Base-by-base conservation (phyloP, 2,329 filamentous ascomycete species). In the Lomentospora prolificans region DNA sequence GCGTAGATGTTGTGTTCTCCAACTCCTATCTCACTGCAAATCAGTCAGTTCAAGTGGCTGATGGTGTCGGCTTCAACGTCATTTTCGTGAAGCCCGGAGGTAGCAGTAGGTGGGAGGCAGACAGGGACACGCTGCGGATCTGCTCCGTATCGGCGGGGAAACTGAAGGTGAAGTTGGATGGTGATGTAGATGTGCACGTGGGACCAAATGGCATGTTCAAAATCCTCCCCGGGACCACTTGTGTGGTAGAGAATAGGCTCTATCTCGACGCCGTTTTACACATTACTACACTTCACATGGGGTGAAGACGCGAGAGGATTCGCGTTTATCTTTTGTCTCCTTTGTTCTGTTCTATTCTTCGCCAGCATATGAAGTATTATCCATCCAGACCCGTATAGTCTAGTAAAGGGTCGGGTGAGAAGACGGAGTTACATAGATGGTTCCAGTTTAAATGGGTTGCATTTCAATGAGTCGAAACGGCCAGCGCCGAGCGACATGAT, bases 221-320 rank as follows among this genome's bases (percentile, higher is more conserved):
- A 51, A 65, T 79, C 36, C 65, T 63, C 22, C 68, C 73, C 0
- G 71, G 72, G 0, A 64, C 63, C 53, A 55, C 55, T 1, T 75
- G 72, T 59, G 64, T 62, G 17, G 69, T 72, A 3, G 64, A 69
- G 57, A 80, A 80, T 58, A 64, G 66, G 30, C 61, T 72, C 0
- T 78, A 79, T 57, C 44, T 69, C 3, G 73, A 78, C 56, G 70
- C 73, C 0, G 66, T 70, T 17, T 58, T 79, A 41, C 72, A 76
- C 56, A 69, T 73, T 53, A 70, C 68, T 10, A 22, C 44, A 19
- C 12, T 48, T 25, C 5, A 14, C 7, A 25, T 25, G 44, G 6
- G 44, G 6, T 48, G 22, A 48, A 25, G 30, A n/a, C n/a, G n/a
- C n/a, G n/a, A n/a, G n/a, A n/a, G n/a, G n/a, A n/a, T n/a, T n/a